Evolutionary conservation across 441 rosid species (phyloP).

Genomic region (Codiaeum variegatum): DNA sequence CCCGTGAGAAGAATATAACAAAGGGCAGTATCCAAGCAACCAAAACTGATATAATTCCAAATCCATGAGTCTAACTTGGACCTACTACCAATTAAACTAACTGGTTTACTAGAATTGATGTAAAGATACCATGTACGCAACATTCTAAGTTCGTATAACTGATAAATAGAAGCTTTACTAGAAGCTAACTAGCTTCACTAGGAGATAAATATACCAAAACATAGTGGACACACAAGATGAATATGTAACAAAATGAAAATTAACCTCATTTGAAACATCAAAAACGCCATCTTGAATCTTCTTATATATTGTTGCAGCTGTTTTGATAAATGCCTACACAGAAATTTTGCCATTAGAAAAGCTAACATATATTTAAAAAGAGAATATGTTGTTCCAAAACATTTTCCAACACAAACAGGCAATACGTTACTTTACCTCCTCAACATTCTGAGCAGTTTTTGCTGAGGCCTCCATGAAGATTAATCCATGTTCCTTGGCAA

Average conservation of each 20-base stretch:
- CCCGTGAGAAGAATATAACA: neutral
- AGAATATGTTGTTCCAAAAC: neutral
- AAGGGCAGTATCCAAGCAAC: neutral
- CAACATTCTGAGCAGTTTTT: slow-evolving; percentile 96
- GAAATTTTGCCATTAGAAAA: slow-evolving; percentile 9
- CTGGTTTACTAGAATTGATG: neutral
- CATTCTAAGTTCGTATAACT: neutral
- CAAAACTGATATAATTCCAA: neutral
- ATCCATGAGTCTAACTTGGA: neutral
- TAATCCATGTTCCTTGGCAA: slow-evolving; percentile 93
- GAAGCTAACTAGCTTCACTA: neutral
- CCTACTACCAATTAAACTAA: neutral
- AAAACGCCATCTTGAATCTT: slow-evolving; percentile 98
- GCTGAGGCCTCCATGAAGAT: slow-evolving; percentile 99
- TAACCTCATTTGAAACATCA: slow-evolving; percentile 90
- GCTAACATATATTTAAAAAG: neutral
- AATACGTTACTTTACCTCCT: slow-evolving; percentile 52
- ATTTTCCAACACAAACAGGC: neutral
- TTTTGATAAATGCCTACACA: slow-evolving; percentile 83
- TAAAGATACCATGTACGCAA: neutral
- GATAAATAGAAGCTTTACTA: neutral
- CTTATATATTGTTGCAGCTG: slow-evolving; percentile 91
- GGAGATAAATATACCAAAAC: neutral
- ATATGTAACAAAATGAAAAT: slow-evolving; percentile 4
- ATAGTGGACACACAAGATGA: neutral